Conservation (phyloP, 495 filamentous ascomycete genomes). For the Neurospora sp. region DNA sequence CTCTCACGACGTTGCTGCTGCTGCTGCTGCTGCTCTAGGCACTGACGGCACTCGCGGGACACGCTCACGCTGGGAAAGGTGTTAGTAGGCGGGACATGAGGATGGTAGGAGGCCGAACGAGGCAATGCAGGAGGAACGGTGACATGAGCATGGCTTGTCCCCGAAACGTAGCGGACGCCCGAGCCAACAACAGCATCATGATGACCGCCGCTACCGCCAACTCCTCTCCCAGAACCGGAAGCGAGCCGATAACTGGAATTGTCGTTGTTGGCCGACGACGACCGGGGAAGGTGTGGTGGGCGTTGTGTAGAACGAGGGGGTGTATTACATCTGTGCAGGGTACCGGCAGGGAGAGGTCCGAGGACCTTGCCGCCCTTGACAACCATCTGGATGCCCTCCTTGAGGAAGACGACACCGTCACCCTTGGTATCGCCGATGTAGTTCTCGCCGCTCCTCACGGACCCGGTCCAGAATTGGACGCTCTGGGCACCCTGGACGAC, state of each 20-base stretch:
- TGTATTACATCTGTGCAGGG: background rate
- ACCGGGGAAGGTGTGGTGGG: background rate
- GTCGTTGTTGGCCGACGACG: background rate
- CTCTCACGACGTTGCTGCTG: background rate
- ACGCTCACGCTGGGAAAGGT: background rate
- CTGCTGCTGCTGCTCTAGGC: background rate
- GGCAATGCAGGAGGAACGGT: background rate
- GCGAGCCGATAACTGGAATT: background rate
- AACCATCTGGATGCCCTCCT: background rate
- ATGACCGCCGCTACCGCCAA: background rate
- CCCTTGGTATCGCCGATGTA: background rate
- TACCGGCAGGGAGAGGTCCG: background rate
- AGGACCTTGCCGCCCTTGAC: background rate
- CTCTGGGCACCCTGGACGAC: background rate
- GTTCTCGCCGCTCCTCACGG: background rate
- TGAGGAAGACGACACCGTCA: background rate
- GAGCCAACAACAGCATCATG: background rate
- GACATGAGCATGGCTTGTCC: background rate
- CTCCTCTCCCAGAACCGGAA: background rate
- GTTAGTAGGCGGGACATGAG: background rate
- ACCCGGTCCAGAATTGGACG: background rate
- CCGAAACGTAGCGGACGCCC: background rate
- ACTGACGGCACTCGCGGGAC: background rate
- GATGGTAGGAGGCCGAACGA: background rate
- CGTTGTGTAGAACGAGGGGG: background rate